phyloP scores from a whole-genome alignment of 2,329 filamentous ascomycete genomes.

The Ceratocystis huliohia region DNA sequence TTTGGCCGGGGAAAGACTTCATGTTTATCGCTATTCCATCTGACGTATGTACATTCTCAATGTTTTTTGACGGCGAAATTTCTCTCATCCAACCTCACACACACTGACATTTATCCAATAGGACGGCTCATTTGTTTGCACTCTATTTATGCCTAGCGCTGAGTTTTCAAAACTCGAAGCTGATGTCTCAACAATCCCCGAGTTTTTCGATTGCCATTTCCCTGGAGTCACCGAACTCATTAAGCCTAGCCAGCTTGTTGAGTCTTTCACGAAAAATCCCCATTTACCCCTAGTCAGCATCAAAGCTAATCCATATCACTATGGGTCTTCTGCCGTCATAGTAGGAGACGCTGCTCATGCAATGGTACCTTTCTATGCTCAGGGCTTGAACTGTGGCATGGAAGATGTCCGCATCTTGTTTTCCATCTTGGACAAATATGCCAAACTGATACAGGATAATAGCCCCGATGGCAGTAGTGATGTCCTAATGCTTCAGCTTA shows the following conservation, averaged over 20 bases:
- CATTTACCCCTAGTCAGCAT: constrained; percentile 88
- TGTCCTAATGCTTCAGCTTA: constrained; percentile 34
- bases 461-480: constrained; percentile 29
- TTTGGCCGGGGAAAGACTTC: constrained; percentile 86
- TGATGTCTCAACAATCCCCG: constrained; percentile 44
- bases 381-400: constrained; percentile 93
- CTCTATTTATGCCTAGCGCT: constrained; percentile 68
- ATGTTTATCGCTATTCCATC: constrained; percentile 98
- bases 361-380: constrained; percentile 97
- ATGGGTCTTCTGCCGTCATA: constrained; percentile 62
- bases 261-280: constrained; percentile 69
- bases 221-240: constrained; percentile 71
- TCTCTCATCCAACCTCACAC: neutral
- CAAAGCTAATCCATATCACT: constrained; percentile 85
- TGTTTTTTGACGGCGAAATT: neutral
- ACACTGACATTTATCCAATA: constrained; percentile 26
- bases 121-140: constrained; percentile 90
- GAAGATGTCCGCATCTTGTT: constrained; percentile 90
- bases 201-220: constrained; percentile 74
- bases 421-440: constrained; percentile 60
- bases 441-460: constrained; percentile 35
- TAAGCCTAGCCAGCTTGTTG: constrained; percentile 50
- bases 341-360: constrained; percentile 91
- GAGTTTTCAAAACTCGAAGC: constrained; percentile 57
- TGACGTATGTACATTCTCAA: constrained; percentile 33